Base-by-base conservation (phyloP, 2,329 filamentous ascomycete genomes). In the Xylaria arbuscula region DNA sequence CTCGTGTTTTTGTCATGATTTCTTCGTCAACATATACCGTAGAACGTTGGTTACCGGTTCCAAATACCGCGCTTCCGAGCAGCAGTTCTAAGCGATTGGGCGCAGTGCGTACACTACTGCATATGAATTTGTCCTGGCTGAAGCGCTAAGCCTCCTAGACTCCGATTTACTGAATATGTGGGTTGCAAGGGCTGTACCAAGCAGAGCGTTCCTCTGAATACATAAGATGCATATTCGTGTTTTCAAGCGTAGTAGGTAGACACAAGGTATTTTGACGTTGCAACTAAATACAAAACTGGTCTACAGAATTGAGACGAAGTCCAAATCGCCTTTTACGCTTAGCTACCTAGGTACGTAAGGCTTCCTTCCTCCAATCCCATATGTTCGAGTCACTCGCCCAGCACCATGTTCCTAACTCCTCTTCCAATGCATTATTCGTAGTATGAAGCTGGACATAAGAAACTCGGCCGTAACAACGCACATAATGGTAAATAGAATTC, bases 391-490 rank as follows among this genome's bases (percentile, higher is more conserved):
- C 51, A 63, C 54, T 47, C 47, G 42, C 38, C 42, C 59, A 64
- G 42, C 32, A 45, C 32, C 47, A 66, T 68, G 66, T 57, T 56
- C 63, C 66, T 13, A 62, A 68, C 60, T 67, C 63, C 63, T 59
- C 58, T 68, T 65, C 62, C 55, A 57, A 69, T 73, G 68, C 66
- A 69, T 72, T 64, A 38, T 72, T 72, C 64, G 66, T 70, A 59
- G 62, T 51, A 54, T 67, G 42, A 67, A 57, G 55, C 38, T 32
- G 38, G 50, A 70, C 69, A 71, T 55, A 72, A 63, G 55, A 70
- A 66, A 70, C 47, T 42, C 28, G 47, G 60, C 63, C 61, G 28
- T 61, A 53, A 72, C 70, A 60, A 71, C 64, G 47, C 28, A 59
- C 19, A 54, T 47, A 53, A 70, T 71, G 63, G n/a, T 64, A 62